Evolutionary conservation across 805 yeast species (phyloP).

Genomic region (Yamadazyma nakazawae): DNA sequence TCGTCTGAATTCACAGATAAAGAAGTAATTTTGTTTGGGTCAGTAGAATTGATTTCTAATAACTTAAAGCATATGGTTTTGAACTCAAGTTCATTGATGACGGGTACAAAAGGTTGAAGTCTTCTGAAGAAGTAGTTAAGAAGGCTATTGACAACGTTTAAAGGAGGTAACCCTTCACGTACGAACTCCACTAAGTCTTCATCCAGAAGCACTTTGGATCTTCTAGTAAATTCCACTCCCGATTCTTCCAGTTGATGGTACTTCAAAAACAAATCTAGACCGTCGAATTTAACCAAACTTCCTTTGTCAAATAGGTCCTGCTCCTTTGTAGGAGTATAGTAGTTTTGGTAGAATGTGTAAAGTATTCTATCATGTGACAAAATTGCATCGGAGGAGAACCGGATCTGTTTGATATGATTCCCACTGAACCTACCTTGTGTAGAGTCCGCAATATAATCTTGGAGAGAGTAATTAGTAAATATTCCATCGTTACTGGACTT

Average conservation of each 20-base stretch:
- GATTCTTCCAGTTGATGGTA: constrained; percentile 1
- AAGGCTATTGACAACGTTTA: constrained; percentile 51
- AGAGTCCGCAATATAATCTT: not conserved
- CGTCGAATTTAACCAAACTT: constrained; percentile 1
- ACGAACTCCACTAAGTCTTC: not conserved
- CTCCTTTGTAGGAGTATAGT: not conserved
- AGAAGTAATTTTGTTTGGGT: constrained; percentile 18
- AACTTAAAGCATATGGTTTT: constrained; percentile 19
- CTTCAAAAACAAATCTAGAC: constrained; percentile 1
- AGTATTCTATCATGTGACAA: not conserved
- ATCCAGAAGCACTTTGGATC: not conserved
- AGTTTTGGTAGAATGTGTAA: not conserved
- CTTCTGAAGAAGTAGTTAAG: constrained; percentile 47
- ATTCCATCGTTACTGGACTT: not conserved
- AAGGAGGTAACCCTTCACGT: constrained; percentile 45
- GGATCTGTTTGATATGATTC: constrained; percentile 1
- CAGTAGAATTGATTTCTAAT: constrained; percentile 21
- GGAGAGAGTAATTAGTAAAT: constrained; percentile 2
- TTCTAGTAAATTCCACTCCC: not conserved
- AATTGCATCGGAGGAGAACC: not conserved
- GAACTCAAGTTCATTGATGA: constrained; percentile 31
- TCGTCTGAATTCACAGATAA: constrained; percentile 31
- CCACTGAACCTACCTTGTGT: constrained; percentile 1
- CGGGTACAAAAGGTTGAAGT: constrained; percentile 47
- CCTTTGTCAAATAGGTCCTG: constrained; percentile 1